Evolutionary conservation across 169 alveolate genomes (phyloP).

Genomic region (Cryptosporidium muris): DNA sequence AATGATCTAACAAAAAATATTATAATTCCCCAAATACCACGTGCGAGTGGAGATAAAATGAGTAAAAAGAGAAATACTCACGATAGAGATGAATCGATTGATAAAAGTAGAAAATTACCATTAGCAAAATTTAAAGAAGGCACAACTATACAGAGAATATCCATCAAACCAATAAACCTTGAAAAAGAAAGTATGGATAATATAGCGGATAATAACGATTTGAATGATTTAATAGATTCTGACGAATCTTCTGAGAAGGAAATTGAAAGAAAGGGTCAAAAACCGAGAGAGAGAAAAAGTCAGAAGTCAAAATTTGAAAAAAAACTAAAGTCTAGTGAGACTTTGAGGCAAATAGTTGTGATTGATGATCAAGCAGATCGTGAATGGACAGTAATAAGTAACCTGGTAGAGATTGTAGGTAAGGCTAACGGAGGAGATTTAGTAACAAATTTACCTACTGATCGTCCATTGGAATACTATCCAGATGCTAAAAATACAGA

Average conservation of each 20-base stretch:
- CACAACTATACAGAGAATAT: neutral
- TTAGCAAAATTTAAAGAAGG: conserved; percentile 29
- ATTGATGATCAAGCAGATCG: conserved; percentile 32
- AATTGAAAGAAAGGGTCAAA: conserved; percentile 19
- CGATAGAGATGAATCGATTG: neutral
- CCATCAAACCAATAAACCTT: too few species aligned
- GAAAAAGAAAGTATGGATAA: too few species aligned
- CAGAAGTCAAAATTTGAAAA: neutral
- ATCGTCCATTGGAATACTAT: conserved; percentile 42
- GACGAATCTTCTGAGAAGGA: conserved; percentile 15
- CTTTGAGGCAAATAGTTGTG: neutral
- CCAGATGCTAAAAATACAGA: conserved; percentile 23
- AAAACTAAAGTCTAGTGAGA: neutral
- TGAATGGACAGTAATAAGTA: conserved; percentile 58
- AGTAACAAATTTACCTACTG: conserved; percentile 37
- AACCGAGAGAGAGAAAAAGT: conserved; percentile 47
- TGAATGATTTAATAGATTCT: too few species aligned
- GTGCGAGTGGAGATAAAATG: neutral
- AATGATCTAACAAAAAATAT: conserved; percentile 32
- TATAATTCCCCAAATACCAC: conserved; percentile 27
- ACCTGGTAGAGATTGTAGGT: conserved; percentile 6
- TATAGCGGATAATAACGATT: too few species aligned
- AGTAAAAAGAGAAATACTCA: neutral
- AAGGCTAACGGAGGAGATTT: conserved; percentile 24
- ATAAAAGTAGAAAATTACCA: conserved; percentile 14